Percentiles rank a stretch among this genome's conserved stretches.
Conservation (phyloP, 78 protist genomes). For the Diacronema lutheri region DNA sequence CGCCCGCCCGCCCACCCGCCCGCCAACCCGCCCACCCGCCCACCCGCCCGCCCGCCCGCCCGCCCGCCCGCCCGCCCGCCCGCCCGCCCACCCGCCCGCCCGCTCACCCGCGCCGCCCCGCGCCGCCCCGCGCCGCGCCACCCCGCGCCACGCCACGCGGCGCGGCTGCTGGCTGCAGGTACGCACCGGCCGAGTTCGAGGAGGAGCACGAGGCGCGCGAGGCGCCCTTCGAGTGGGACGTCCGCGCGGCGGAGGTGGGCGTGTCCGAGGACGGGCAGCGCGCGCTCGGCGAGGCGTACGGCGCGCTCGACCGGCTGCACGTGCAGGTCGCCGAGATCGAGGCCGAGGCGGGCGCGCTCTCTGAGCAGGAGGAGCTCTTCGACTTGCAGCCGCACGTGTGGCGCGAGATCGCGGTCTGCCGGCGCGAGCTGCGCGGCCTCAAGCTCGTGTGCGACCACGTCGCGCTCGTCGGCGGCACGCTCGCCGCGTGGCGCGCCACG, state of each 20-base stretch:
- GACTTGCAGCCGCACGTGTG: constrained; percentile 37
- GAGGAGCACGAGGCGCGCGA: background rate
- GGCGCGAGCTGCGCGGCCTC: constrained; percentile 7
- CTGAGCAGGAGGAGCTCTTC: constrained; percentile 57
- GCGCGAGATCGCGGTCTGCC: constrained; percentile 38
- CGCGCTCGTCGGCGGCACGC: constrained; percentile 23
- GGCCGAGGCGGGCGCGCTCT: constrained; percentile 5
- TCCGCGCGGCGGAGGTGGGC: background rate
- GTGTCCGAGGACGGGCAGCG: background rate
- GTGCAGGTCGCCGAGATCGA: background rate
- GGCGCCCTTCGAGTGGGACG: constrained; percentile 24
- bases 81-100: too few relatives aligned
- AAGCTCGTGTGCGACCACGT: constrained; percentile 66
- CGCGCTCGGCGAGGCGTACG: constrained; percentile 31
- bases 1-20: too few relatives aligned
- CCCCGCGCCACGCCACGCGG: too few relatives aligned
- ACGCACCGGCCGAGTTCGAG: constrained; percentile 16
- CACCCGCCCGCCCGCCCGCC: too few relatives aligned
- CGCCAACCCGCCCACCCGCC: too few relatives aligned
- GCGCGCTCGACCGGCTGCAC: background rate
- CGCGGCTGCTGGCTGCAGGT: too few relatives aligned
- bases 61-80: too few relatives aligned
- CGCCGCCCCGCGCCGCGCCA: too few relatives aligned
- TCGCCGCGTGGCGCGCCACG: constrained; percentile 39
- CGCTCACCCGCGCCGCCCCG: too few relatives aligned